A percentile compares a stretch with the other conserved stretches of the same genome.
These are phyloP conservation scores for Recurvomyces mirabilis DNA, from an alignment of 495 filamentous ascomycete genomes.

Conservation along the genomic window DNA sequence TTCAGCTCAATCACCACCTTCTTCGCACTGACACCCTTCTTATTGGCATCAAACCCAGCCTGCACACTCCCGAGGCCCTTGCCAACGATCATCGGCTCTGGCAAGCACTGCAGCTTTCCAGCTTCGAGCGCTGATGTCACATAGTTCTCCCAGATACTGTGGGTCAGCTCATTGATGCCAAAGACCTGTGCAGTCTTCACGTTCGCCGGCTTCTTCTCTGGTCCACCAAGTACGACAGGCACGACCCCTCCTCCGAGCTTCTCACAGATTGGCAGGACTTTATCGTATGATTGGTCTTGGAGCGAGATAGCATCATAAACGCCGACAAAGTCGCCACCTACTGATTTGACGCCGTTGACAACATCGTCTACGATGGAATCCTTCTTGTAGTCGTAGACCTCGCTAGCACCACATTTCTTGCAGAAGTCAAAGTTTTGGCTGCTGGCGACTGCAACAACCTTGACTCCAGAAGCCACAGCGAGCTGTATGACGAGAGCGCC, in stretches of 20 bases:
- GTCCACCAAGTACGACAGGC: conserved; percentile 17
- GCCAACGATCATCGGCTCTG: conserved; percentile 25
- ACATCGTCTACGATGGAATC: conserved; percentile 30
- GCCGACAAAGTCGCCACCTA: conserved; percentile 23
- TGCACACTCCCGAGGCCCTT: conserved; percentile 28
- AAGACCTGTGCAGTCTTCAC: conserved; percentile 21
- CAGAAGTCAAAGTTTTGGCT: conserved; percentile 43
- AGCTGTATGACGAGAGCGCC: conserved; percentile 54
- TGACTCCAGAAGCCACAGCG: conserved; percentile 44
- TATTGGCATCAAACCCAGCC: conserved; percentile 24
- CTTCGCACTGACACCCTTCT: conserved; percentile 27
- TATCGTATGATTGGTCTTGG: conserved; percentile 13
- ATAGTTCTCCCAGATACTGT: conserved; percentile 35
- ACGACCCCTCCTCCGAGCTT: conserved; percentile 25
- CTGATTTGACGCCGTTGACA: conserved; percentile 23
- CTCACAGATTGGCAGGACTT: conserved; percentile 22
- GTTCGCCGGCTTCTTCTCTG: conserved; percentile 13
- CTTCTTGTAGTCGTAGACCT: conserved; percentile 42
- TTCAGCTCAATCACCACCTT: conserved; percentile 28
- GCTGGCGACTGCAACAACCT: conserved; percentile 46
- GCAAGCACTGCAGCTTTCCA: conserved; percentile 32
- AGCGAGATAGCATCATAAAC: conserved; percentile 27
- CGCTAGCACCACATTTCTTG: conserved; percentile 42
- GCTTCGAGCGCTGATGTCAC: conserved; percentile 30
- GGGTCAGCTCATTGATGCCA: conserved; percentile 17